Conservation (phyloP, 352 stramenopile species). For the Pythium oligandrum region DNA sequence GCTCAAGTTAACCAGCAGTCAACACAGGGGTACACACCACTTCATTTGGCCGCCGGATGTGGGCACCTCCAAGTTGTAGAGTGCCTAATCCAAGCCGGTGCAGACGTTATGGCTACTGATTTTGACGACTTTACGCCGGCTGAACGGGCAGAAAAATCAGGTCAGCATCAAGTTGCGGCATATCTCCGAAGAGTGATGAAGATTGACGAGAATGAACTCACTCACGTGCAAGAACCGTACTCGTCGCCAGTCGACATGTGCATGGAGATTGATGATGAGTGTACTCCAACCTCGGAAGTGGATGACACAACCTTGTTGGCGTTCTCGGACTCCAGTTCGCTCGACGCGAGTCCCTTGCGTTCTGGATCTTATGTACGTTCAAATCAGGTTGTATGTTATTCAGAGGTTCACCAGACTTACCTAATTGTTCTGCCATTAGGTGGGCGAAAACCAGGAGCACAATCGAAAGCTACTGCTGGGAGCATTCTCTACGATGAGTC, state of each 20-base stretch:
- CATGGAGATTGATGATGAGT: conserved; percentile 10
- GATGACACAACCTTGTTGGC: neutral
- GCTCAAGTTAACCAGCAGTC: conserved; percentile 83
- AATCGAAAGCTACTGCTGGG: conserved; percentile 81
- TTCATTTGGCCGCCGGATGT: conserved; percentile 81
- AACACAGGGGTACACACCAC: conserved; percentile 73
- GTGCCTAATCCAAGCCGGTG: conserved; percentile 53
- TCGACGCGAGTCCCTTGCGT: conserved; percentile 11
- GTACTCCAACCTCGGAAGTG: too few species aligned
- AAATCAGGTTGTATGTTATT: neutral
- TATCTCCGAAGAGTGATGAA: conserved; percentile 44
- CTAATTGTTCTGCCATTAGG: conserved; percentile 14
- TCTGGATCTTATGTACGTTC: neutral
- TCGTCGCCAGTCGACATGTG: conserved; percentile 1
- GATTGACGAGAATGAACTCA: neutral
- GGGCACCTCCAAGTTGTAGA: conserved; percentile 63
- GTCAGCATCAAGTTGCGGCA: conserved; percentile 39
- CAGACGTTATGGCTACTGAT: conserved; percentile 56
- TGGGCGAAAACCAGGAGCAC: conserved; percentile 71
- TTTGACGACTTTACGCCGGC: conserved; percentile 70
- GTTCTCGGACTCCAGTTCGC: too few species aligned
- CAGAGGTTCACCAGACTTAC: too few species aligned
- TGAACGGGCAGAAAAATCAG: conserved; percentile 77
- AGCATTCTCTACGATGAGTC: conserved; percentile 85
- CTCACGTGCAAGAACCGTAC: neutral